A percentile compares a stretch with the other conserved stretches of the same genome.
These are phyloP conservation scores for Metschnikowia koreensis DNA, from an alignment of 805 yeast species.

Conservation along the genomic window DNA sequence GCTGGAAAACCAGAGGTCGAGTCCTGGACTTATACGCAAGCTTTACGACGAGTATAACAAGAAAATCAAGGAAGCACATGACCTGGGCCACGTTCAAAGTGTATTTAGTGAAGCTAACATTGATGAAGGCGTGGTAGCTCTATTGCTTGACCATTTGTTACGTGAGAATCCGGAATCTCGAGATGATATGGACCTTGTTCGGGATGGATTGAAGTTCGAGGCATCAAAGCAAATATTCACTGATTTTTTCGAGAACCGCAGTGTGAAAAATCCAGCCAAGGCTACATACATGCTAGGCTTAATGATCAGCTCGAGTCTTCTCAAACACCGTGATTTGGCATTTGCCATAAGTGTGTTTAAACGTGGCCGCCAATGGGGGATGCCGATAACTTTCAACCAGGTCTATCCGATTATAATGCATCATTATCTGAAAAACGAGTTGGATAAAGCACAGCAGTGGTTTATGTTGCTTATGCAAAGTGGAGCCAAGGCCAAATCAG, in stretches of 20 bases:
- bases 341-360: conserved; percentile 34
- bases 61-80: not conserved
- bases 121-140: conserved; percentile 20
- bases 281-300: conserved; percentile 29
- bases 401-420: conserved; percentile 37
- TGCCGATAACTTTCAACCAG: conserved; percentile 41
- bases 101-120: conserved; percentile 15
- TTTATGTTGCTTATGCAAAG: conserved; percentile 31
- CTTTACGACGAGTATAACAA: conserved; percentile 24
- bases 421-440: conserved; percentile 32
- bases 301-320: conserved; percentile 30
- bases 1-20: conserved; percentile 11
- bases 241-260: conserved; percentile 20
- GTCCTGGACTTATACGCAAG: conserved; percentile 19
- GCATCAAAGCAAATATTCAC: conserved; percentile 28
- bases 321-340: conserved; percentile 31
- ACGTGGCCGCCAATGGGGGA: conserved; percentile 22
- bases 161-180: conserved; percentile 19
- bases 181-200: conserved; percentile 18
- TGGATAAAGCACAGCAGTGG: conserved; percentile 36
- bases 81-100: conserved; percentile 8
- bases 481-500: conserved; percentile 31
- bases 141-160: conserved; percentile 27
- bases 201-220: conserved; percentile 13
- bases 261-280: conserved; percentile 15